Evolutionary conservation across 768 basidiomycete genomes (phyloP).

Genomic region (Leccinum subgranulosum): DNA sequence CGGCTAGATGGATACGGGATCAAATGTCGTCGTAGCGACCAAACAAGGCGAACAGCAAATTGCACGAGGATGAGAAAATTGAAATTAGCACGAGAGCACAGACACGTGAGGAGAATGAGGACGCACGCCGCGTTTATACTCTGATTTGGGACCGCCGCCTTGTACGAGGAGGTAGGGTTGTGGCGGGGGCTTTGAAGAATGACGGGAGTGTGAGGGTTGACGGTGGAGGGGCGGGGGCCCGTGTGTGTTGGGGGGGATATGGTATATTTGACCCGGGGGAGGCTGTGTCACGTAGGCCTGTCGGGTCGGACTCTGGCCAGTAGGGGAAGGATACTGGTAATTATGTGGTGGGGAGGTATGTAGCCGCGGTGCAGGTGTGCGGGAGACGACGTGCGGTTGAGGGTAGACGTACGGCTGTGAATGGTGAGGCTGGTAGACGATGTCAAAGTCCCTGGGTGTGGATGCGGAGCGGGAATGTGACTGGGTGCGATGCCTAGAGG

Average conservation of each 20-base stretch:
- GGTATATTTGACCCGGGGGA: conserved; percentile 29
- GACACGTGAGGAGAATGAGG: conserved; percentile 8
- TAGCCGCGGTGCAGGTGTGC: conserved; percentile 13
- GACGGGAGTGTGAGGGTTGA: conserved; percentile 19
- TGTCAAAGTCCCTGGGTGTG: conserved; percentile 12
- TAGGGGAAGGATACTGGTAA: conserved; percentile 18
- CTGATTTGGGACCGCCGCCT: conserved; percentile 28
- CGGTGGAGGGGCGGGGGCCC: conserved; percentile 12
- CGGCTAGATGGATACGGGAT: conserved; percentile 10
- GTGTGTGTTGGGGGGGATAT: conserved; percentile 8
- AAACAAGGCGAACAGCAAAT: conserved; percentile 2
- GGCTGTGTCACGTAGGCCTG: conserved; percentile 23
- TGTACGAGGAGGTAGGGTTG: conserved; percentile 27
- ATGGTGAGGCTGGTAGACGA: conserved; percentile 13
- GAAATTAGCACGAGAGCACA: conserved; percentile 15
- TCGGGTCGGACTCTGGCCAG: conserved; percentile 12
- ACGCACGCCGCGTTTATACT: conserved; percentile 33
- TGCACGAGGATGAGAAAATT: conserved; percentile 1
- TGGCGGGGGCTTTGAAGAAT: conserved; percentile 21
- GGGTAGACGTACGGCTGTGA: conserved; percentile 16
- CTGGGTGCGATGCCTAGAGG: conserved; percentile 21
- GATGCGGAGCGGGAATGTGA: conserved; percentile 25
- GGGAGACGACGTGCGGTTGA: conserved; percentile 12
- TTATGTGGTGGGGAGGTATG: conserved; percentile 18
- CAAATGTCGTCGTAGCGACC: conserved; percentile 7